phyloP scores from a whole-genome alignment of 2,329 filamentous ascomycete species.

The Cladosporium sphaerospermum region DNA sequence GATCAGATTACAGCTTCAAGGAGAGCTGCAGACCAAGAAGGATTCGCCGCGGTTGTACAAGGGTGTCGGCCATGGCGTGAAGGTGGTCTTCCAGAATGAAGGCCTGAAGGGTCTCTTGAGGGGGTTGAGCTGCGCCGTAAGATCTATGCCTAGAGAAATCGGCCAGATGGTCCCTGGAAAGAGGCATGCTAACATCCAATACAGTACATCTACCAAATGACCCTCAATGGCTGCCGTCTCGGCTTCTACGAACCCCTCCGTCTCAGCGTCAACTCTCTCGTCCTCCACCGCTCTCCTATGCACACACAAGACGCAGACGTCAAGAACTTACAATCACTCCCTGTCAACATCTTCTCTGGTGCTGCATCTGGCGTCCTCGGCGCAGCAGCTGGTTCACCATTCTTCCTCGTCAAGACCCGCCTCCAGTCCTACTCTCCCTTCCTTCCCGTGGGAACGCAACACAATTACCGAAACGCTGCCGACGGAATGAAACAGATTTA shows the following conservation, averaged over 20 bases:
- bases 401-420: constrained; percentile 96
- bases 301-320: constrained; percentile 36
- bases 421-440: constrained; percentile 91
- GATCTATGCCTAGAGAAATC: constrained; percentile 13
- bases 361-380: constrained; percentile 85
- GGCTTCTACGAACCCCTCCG: constrained; percentile 98
- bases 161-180: not conserved
- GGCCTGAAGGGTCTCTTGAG: constrained; percentile 79
- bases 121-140: constrained; percentile 75
- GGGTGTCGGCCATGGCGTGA: constrained; percentile 84
- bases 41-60: constrained; percentile 83
- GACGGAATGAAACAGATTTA: constrained; percentile 82
- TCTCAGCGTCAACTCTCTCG: constrained; percentile 41
- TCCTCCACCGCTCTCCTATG: constrained; percentile 62
- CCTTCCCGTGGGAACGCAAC: constrained; percentile 92
- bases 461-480: constrained; percentile 77
- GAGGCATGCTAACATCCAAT: not conserved
- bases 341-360: constrained; percentile 89
- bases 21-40: constrained; percentile 82
- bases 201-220: constrained; percentile 90
- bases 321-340: constrained; percentile 64
- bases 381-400: constrained; percentile 86
- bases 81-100: constrained; percentile 85
- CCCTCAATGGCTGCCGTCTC: constrained; percentile 91
- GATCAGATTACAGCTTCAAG: constrained; percentile 94